Base-by-base conservation (phyloP, 805 yeast species). In the Wickerhamiella sergipiensis region DNA sequence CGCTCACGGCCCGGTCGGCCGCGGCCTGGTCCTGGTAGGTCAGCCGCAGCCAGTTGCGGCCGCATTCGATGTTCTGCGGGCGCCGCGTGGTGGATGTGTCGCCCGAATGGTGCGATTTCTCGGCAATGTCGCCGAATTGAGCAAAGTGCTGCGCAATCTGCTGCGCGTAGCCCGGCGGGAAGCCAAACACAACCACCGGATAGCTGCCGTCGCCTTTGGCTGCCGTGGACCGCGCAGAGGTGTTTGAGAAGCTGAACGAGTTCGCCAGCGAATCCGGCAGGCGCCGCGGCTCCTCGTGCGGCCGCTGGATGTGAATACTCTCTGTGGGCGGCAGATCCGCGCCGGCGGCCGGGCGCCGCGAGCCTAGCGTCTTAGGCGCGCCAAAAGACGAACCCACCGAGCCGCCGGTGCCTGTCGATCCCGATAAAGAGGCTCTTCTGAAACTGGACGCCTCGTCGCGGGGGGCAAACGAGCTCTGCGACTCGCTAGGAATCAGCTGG, bases 11-110 rank as follows among this genome's bases (percentile, higher is more conserved):
- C 50, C 95, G 79, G 17, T 78, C 65, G 2, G 95, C 96, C 9
- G 89, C 75, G 1, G 81, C 70, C 7, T 83, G 77, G 52, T 80
- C 81, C 52, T 80, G 83, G 64, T 79, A 92, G 3, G 97, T 89
- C 50, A 90, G 64, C 62, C 88, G 85, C n/a, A 89, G 80, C 97
- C 97, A 90, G 40, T 85, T 80, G 45, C 79, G 76, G 1, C 97
- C 97, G 12, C 89, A 76, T 65, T 79, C 84, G 8, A 90, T 81
- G 2, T 96, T 94, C 31, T 59, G 69, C 43, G 51, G 58, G 51
- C 31, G 55, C 26, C 66, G 60, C 6, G 67, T 61, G 2, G 69
- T 67, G 57, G 80, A 80, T 58, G 84, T 81, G 59, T 84, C 82
- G 19, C 19, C 40, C 9, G 40, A 36, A 29, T 29, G 33, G 19